Conservation (phyloP, 2,329 filamentous ascomycete species). For the Ophiostoma montium region DNA sequence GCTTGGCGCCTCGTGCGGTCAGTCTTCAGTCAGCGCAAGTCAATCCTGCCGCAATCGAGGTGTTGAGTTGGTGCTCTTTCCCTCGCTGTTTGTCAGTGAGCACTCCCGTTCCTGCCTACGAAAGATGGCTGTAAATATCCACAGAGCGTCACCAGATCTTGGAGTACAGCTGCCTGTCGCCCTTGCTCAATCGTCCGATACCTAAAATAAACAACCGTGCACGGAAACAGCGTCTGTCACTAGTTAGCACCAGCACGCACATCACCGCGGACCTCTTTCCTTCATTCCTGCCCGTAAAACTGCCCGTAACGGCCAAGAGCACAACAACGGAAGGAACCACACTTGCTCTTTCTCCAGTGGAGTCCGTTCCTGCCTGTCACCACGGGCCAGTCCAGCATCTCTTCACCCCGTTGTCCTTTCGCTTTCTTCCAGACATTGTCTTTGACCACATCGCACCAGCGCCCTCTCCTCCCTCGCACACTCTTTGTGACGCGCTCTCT, state of each 20-base stretch:
- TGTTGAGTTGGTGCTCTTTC: neutral
- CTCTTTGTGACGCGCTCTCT: neutral
- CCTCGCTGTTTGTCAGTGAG: neutral
- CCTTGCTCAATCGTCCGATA: too few relatives aligned
- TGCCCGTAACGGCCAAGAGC: neutral
- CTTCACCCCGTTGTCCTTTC: neutral
- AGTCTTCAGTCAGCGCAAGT: too few relatives aligned
- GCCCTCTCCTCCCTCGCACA: neutral
- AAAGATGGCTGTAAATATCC: neutral
- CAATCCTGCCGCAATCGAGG: too few relatives aligned
- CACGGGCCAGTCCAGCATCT: neutral
- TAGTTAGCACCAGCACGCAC: neutral
- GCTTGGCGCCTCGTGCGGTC: too few relatives aligned
- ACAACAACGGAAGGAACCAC: conserved; percentile 2
- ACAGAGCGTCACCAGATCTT: too few relatives aligned
- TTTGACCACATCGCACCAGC: too few relatives aligned
- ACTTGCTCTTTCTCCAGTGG: conserved; percentile 6
- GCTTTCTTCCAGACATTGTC: neutral
- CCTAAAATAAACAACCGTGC: neutral
- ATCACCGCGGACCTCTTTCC: neutral
- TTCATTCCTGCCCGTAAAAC: neutral
- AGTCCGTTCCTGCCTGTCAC: conserved; percentile 1
- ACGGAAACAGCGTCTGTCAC: neutral
- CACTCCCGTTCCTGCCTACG: neutral
- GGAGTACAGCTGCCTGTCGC: too few relatives aligned